phyloP scores from a whole-genome alignment of 192 early-diverging fungal species.

The Gorgonomyces haynaldii region DNA sequence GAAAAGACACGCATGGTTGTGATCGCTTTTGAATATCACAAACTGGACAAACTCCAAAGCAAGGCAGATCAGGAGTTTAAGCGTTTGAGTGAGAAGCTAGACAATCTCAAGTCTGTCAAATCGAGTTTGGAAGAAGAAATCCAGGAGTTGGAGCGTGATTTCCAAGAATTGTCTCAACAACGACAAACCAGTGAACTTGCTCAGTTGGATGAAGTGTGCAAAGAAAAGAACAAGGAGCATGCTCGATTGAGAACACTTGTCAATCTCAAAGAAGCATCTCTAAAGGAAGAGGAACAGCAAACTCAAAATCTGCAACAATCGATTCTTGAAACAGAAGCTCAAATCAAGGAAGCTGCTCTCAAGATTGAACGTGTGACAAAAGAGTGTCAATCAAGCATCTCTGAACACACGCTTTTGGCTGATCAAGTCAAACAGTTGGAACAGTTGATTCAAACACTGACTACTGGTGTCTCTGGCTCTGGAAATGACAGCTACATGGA shows the following conservation, averaged over 20 bases:
- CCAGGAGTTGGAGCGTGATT: no score
- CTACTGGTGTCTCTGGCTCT: conserved; percentile 86
- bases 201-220: conserved; percentile 57
- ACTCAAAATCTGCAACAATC: conserved; percentile 15
- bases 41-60: no score
- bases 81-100: conserved; percentile 18
- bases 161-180: conserved; percentile 37
- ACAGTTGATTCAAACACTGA: conserved; percentile 82
- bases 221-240: conserved; percentile 66
- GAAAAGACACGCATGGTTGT: conserved; percentile 70
- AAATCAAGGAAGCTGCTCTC: conserved; percentile 7
- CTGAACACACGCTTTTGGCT: conserved; percentile 40
- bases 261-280: conserved; percentile 63
- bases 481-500: conserved; percentile 94
- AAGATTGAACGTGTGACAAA: conserved; percentile 4
- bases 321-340: conserved; percentile 16
- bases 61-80: no score
- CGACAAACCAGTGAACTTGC: conserved; percentile 23
- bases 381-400: conserved; percentile 39
- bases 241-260: conserved; percentile 75
- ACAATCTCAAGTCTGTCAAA: conserved; percentile 39
- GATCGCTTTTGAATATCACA: conserved; percentile 79
- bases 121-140: conserved; percentile 56
- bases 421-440: conserved; percentile 54
- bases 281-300: conserved; percentile 59